Conservation (phyloP, 1,139 yeast genomes). For the Kodamaea plutei region DNA sequence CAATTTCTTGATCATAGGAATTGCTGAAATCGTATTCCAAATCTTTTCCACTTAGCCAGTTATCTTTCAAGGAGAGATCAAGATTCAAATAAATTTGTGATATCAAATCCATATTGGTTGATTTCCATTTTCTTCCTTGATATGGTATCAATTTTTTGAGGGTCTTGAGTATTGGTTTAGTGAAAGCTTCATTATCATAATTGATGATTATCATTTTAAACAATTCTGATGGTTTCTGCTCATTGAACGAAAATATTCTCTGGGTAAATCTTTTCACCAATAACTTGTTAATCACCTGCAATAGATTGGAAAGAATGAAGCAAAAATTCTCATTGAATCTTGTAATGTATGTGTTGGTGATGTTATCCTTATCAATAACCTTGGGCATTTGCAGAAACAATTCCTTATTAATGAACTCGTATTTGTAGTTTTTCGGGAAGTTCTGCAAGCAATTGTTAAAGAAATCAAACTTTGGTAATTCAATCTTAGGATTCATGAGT, state of each 20-base stretch:
- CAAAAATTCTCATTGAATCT: slow-evolving; percentile 43
- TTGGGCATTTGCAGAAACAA: slow-evolving; percentile 26
- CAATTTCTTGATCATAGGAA: slow-evolving; percentile 83
- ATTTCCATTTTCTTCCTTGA: slow-evolving; percentile 93
- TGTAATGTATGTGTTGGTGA: slow-evolving; percentile 26
- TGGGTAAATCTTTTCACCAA: slow-evolving; percentile 48
- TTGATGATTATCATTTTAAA: slow-evolving; percentile 42
- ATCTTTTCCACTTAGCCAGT: slow-evolving; percentile 87
- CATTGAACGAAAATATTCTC: slow-evolving; percentile 51
- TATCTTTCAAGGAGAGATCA: slow-evolving; percentile 68
- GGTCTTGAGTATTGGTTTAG: slow-evolving; percentile 66
- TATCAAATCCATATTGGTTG: slow-evolving; percentile 87
- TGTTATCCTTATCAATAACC: slow-evolving; percentile 24
- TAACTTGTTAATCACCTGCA: slow-evolving; percentile 41
- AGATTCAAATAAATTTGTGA: slow-evolving; percentile 81
- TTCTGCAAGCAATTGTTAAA: slow-evolving; percentile 38
- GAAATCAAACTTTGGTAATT: slow-evolving; percentile 38
- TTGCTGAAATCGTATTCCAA: slow-evolving; percentile 71
- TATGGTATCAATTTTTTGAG: slow-evolving; percentile 82
- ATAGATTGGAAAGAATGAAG: slow-evolving; percentile 40
- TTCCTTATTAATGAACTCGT: slow-evolving; percentile 28
- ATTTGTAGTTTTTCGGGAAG: slow-evolving; percentile 13
- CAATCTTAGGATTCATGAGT: slow-evolving; percentile 44
- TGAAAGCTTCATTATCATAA: slow-evolving; percentile 59
- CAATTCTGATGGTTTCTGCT: slow-evolving; percentile 51